These are phyloP conservation scores for Fusarium piperis DNA, from an alignment of 2,329 filamentous ascomycete genomes.

Conservation along the genomic window DNA sequence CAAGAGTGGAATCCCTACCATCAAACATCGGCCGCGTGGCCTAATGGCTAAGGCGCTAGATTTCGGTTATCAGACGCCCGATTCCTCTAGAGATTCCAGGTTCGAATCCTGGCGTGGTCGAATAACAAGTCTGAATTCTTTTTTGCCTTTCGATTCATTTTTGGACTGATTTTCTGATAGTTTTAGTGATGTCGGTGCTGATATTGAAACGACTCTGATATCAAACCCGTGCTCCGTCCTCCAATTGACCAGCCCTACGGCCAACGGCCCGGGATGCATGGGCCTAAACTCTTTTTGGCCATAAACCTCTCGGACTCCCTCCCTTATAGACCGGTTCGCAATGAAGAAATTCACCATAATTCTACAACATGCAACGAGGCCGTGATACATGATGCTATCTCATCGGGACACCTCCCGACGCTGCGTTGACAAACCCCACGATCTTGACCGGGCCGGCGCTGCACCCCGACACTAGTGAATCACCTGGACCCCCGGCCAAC, in stretches of 20 bases:
- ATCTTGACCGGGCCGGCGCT: constrained; percentile 24
- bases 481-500: constrained; percentile 20
- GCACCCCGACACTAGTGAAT: constrained; percentile 1
- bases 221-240: neutral
- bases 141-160: constrained; percentile 1
- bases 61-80: constrained; percentile 46
- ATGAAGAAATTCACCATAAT: neutral
- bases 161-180: neutral
- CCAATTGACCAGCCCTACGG: neutral
- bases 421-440: constrained; percentile 27
- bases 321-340: neutral
- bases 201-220: neutral
- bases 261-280: constrained; percentile 8
- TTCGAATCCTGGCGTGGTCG: constrained; percentile 54
- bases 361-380: neutral
- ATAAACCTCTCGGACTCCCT: neutral
- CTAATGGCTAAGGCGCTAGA: constrained; percentile 57
- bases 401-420: constrained; percentile 22
- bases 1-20: neutral
- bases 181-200: neutral
- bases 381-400: neutral
- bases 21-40: constrained; percentile 50
- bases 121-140: constrained; percentile 9
- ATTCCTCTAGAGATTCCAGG: constrained; percentile 55
- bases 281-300: neutral